Evolutionary conservation across 148 eudicot genomes (phyloP).

Genomic region (Chenopodium quinoa): DNA sequence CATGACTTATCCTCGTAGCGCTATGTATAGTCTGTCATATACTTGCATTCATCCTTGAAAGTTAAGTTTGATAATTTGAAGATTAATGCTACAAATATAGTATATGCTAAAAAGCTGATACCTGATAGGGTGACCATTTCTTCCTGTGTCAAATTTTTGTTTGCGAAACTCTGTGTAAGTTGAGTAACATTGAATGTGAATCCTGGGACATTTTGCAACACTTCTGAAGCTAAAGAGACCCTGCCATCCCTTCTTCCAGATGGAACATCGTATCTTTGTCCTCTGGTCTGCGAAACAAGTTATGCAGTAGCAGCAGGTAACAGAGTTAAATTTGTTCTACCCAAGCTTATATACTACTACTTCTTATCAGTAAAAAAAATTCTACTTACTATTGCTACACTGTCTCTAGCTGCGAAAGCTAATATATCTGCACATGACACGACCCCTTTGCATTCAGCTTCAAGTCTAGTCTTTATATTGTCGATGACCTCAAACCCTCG

Average conservation of each 20-base stretch:
- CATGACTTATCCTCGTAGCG: neutral
- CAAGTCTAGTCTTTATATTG: slow-evolving; percentile 59
- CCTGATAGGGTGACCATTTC: slow-evolving; percentile 38
- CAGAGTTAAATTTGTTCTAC: neutral
- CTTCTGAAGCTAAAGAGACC: slow-evolving; percentile 28
- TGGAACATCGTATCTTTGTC: slow-evolving; percentile 25
- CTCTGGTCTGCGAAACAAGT: slow-evolving; percentile 25
- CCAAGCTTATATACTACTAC: neutral
- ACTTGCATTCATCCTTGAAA: neutral
- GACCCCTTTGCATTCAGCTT: slow-evolving; percentile 44
- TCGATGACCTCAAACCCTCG: slow-evolving; percentile 79
- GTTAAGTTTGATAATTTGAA: too few species aligned
- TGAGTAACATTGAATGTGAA: slow-evolving; percentile 9
- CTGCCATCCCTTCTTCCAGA: slow-evolving; percentile 34
- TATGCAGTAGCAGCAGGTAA: too few species aligned
- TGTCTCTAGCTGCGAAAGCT: slow-evolving; percentile 36
- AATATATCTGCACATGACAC: slow-evolving; percentile 39
- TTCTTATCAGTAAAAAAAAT: neutral
- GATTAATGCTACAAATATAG: too few species aligned
- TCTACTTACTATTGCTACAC: slow-evolving; percentile 23
- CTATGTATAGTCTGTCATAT: neutral
- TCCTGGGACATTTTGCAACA: slow-evolving; percentile 20
- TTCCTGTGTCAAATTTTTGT: slow-evolving; percentile 27
- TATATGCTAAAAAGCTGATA: neutral
- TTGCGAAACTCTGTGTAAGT: slow-evolving; percentile 22